Conservation (phyloP, 768 basidiomycete species). For the Mycena haematopus region DNA sequence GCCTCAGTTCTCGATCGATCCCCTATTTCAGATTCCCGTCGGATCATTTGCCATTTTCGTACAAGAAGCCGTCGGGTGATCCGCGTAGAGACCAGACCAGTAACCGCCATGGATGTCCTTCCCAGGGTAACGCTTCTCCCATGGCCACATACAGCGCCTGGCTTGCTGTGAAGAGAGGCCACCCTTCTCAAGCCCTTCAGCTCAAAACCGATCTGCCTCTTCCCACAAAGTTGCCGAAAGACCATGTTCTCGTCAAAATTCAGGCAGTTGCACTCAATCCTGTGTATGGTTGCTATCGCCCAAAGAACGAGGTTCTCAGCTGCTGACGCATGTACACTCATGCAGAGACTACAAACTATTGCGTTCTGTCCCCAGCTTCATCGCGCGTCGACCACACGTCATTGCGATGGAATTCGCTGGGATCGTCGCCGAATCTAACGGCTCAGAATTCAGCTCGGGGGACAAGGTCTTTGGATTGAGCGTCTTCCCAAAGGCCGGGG, state of each 20-base stretch:
- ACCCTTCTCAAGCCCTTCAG: slow-evolving; percentile 15
- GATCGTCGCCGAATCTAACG: slow-evolving; percentile 60
- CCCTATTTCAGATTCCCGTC: no score
- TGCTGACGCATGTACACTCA: no score
- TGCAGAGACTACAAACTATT: slow-evolving; percentile 67
- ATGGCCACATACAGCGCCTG: slow-evolving; percentile 26
- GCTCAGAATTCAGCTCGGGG: slow-evolving; percentile 57
- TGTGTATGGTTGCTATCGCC: slow-evolving; percentile 45
- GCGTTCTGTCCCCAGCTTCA: slow-evolving; percentile 51
- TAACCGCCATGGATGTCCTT: background rate
- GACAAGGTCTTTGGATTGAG: slow-evolving; percentile 65
- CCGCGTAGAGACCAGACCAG: no score
- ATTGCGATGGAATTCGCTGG: slow-evolving; percentile 73
- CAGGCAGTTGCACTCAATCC: slow-evolving; percentile 71
- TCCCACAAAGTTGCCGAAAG: slow-evolving; percentile 38
- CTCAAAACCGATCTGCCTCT: slow-evolving; percentile 31
- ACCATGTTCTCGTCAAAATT: slow-evolving; percentile 58
- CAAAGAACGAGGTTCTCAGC: background rate
- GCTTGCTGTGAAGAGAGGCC: slow-evolving; percentile 12
- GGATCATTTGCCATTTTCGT: no score
- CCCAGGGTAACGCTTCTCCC: background rate
- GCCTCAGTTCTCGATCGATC: no score
- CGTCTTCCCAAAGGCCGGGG: slow-evolving; percentile 50
- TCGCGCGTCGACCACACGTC: slow-evolving; percentile 55
- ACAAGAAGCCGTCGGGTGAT: no score